A percentile compares a stretch with the other conserved stretches of the same genome.
phyloP scores from a whole-genome alignment of 139 green algal genomes.

The Chlamydomonas sp. region DNA sequence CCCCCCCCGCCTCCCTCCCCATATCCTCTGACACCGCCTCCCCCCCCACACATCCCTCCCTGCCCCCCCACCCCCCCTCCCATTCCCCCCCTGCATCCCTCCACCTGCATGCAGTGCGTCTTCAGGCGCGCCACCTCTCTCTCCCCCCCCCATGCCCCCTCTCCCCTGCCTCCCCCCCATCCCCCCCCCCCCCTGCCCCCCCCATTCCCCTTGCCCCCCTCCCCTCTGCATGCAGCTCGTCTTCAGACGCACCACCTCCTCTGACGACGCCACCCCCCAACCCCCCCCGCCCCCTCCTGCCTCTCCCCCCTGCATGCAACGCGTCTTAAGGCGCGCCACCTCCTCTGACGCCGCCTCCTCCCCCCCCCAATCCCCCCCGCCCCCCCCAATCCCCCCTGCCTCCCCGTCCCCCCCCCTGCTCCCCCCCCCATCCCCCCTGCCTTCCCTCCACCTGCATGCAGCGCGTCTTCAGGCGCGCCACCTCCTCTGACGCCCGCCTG shows the following conservation, averaged over 20 bases:
- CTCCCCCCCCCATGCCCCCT: neutral
- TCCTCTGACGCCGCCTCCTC: neutral
- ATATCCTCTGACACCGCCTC: neutral
- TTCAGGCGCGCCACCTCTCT: neutral
- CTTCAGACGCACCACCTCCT: too few relatives aligned
- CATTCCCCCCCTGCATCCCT: neutral
- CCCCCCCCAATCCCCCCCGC: neutral
- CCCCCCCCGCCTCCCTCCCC: neutral
- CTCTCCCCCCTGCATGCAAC: neutral
- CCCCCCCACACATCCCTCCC: neutral
- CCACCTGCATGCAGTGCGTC: neutral
- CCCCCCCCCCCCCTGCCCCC: neutral
- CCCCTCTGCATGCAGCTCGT: neutral
- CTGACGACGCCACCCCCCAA: neutral
- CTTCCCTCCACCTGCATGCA: neutral
- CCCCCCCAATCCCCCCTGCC: neutral
- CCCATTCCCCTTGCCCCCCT: neutral
- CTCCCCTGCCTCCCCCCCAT: neutral
- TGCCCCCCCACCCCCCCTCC: neutral
- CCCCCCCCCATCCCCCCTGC: neutral
- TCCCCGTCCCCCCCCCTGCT: neutral
- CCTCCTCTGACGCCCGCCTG: neutral
- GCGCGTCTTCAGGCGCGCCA: neutral
- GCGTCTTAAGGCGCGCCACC: too few relatives aligned
- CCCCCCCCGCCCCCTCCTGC: neutral